Evolutionary conservation across 1,139 yeast genomes (phyloP).

Genomic region (Wickerhamomyces sp.): DNA sequence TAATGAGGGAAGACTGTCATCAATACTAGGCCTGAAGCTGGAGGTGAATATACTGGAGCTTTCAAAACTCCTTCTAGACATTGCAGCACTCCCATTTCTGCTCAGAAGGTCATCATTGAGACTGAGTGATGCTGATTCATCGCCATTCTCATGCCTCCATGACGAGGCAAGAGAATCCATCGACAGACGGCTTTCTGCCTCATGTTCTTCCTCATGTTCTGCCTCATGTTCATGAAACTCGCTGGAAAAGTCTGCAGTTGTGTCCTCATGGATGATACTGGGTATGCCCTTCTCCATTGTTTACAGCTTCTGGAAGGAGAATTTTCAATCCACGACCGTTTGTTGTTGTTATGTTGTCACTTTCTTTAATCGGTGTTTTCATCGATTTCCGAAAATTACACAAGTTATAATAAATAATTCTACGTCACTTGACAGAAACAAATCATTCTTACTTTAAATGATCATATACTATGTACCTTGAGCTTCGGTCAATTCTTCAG

Average conservation of each 20-base stretch:
- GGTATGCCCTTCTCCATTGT: conserved; percentile 2
- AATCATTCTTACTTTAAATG: too few relatives aligned
- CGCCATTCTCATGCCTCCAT: conserved; percentile 9
- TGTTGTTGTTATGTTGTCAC: not conserved
- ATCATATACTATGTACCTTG: too few relatives aligned
- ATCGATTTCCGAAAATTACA: too few relatives aligned
- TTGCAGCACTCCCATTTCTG: conserved; percentile 22
- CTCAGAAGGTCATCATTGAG: conserved; percentile 31
- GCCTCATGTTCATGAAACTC: conserved; percentile 3
- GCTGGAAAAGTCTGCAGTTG: conserved; percentile 1
- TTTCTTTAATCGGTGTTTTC: not conserved
- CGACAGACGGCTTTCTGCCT: conserved; percentile 1
- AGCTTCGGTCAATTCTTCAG: too few relatives aligned
- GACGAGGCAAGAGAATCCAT: conserved; percentile 9
- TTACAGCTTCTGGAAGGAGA: too few relatives aligned
- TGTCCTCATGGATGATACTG: conserved; percentile 2
- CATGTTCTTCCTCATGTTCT: too few relatives aligned
- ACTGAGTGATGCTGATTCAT: conserved; percentile 19
- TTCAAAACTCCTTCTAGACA: conserved; percentile 31
- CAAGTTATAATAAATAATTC: too few relatives aligned
- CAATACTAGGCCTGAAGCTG: conserved; percentile 24
- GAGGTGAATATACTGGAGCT: conserved; percentile 25
- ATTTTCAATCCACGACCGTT: too few relatives aligned
- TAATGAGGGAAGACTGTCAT: conserved; percentile 21
- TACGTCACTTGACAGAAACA: too few relatives aligned